Conservation (phyloP, 192 early-diverging fungal species). For the Podila horticola region DNA sequence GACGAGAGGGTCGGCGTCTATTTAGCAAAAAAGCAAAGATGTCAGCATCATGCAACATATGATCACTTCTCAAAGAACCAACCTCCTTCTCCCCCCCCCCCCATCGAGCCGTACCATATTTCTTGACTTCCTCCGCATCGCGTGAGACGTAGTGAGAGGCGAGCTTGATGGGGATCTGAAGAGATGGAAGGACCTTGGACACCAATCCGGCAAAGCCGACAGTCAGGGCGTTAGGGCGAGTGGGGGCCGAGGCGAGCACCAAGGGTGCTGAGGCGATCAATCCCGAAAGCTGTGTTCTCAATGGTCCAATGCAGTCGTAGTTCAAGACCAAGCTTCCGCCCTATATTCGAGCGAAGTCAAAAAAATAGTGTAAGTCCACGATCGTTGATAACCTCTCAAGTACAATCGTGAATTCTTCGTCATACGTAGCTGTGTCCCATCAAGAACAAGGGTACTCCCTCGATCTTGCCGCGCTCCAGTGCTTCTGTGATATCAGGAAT, state of each 20-base stretch:
- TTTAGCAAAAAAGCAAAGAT: too few species aligned
- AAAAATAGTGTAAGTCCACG: slow-evolving; percentile 1
- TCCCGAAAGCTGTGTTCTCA: slow-evolving; percentile 52
- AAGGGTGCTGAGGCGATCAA: slow-evolving; percentile 68
- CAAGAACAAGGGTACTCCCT: slow-evolving; percentile 56
- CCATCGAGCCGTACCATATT: slow-evolving; percentile 44
- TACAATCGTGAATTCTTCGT: background rate
- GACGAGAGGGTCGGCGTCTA: slow-evolving; percentile 60
- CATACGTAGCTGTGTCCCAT: slow-evolving; percentile 64
- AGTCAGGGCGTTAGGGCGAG: slow-evolving; percentile 39
- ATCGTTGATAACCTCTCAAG: background rate
- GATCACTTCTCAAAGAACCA: too few species aligned
- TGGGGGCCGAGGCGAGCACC: slow-evolving; percentile 28
- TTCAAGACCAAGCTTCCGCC: slow-evolving; percentile 66
- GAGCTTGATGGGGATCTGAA: slow-evolving; percentile 53
- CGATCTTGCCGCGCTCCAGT: slow-evolving; percentile 41
- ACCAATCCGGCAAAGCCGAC: slow-evolving; percentile 44
- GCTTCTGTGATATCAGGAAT: slow-evolving; percentile 59
- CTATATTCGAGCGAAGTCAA: slow-evolving; percentile 15
- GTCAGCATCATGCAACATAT: too few species aligned
- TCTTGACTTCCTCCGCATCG: slow-evolving; percentile 53
- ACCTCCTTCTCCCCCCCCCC: too few species aligned
- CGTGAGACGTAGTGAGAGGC: slow-evolving; percentile 56
- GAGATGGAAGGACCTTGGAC: slow-evolving; percentile 53
- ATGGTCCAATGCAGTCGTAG: slow-evolving; percentile 54